Conservation (phyloP, 108 stramenopile species). For the Cyclotella atomus region DNA sequence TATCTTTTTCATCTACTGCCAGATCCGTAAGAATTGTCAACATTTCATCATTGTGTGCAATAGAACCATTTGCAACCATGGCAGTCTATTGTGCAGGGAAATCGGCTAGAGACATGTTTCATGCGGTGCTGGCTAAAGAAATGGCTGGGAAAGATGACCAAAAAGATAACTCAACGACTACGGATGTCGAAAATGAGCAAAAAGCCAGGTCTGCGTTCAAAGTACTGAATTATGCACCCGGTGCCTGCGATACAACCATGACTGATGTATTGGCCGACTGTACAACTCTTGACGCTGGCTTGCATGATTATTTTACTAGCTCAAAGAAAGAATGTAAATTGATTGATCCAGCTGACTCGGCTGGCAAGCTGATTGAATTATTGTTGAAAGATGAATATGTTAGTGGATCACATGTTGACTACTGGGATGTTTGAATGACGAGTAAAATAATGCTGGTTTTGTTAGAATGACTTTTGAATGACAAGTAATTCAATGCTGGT, state of each 20-base stretch:
- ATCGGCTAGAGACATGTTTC: conserved; percentile 79
- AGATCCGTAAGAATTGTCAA: conserved; percentile 56
- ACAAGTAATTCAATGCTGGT: too few relatives aligned
- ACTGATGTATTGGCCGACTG: conserved; percentile 50
- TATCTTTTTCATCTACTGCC: conserved; percentile 22
- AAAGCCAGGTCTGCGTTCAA: conserved; percentile 27
- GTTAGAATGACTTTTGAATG: too few relatives aligned
- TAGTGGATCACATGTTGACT: conserved; percentile 80
- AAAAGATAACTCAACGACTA: too few relatives aligned
- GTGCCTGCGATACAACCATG: conserved; percentile 82
- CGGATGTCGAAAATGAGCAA: too few relatives aligned
- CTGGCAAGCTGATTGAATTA: conserved; percentile 61
- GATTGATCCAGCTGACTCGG: conserved; percentile 63
- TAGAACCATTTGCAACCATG: conserved; percentile 72
- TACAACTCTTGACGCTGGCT: conserved; percentile 45
- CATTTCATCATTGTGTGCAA: conserved; percentile 75
- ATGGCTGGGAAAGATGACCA: conserved; percentile 1
- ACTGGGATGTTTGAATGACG: conserved; percentile 67
- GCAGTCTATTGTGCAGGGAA: conserved; percentile 78
- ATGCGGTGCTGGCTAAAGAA: conserved; percentile 69
- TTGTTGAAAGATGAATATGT: conserved; percentile 54
- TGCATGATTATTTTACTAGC: conserved; percentile 46
- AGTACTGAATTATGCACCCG: conserved; percentile 83
- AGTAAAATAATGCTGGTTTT: too few relatives aligned
- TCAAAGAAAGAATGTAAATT: conserved; percentile 28